These are phyloP conservation scores for Pyrenophora seminiperda DNA, from an alignment of 2,329 filamentous ascomycete genomes.

Conservation along the genomic window DNA sequence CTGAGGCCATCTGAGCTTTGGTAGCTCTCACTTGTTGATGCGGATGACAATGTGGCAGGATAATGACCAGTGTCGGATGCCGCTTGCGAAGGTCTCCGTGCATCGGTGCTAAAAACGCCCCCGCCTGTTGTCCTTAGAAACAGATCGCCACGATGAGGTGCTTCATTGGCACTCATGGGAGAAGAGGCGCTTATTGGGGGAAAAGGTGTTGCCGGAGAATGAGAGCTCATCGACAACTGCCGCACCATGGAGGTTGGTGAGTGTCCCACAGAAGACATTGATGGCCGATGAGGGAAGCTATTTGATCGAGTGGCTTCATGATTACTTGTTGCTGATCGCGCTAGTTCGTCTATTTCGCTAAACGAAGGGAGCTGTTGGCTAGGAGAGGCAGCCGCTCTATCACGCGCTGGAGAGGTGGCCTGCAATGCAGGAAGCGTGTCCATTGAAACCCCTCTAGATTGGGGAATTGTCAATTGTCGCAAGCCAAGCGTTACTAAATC, in stretches of 20 bases:
- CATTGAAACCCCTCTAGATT: conserved; percentile 31
- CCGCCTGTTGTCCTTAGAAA: conserved; percentile 41
- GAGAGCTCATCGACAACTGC: conserved; percentile 41
- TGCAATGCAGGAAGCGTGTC: conserved; percentile 47
- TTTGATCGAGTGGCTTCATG: conserved; percentile 36
- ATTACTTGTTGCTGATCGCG: conserved; percentile 41
- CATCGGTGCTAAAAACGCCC: conserved; percentile 34
- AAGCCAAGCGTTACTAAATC: conserved; percentile 37
- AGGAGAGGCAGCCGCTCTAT: conserved; percentile 35
- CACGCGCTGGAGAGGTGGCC: conserved; percentile 38
- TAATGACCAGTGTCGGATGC: conserved; percentile 42
- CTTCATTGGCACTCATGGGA: conserved; percentile 37
- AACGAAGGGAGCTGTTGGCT: conserved; percentile 43
- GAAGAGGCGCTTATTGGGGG: conserved; percentile 41
- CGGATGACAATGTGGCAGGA: conserved; percentile 39
- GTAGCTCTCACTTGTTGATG: conserved; percentile 44
- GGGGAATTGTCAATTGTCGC: conserved; percentile 40
- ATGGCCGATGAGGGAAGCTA: conserved; percentile 41
- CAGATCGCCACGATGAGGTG: conserved; percentile 35
- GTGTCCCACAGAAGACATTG: conserved; percentile 43
- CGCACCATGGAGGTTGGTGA: conserved; percentile 45
- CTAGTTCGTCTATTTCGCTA: conserved; percentile 42
- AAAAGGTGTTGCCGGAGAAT: conserved; percentile 40
- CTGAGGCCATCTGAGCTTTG: conserved; percentile 46
- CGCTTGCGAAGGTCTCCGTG: conserved; percentile 45